Conservation (phyloP, 257 asterid genomes). For the Solanum rostratum region DNA sequence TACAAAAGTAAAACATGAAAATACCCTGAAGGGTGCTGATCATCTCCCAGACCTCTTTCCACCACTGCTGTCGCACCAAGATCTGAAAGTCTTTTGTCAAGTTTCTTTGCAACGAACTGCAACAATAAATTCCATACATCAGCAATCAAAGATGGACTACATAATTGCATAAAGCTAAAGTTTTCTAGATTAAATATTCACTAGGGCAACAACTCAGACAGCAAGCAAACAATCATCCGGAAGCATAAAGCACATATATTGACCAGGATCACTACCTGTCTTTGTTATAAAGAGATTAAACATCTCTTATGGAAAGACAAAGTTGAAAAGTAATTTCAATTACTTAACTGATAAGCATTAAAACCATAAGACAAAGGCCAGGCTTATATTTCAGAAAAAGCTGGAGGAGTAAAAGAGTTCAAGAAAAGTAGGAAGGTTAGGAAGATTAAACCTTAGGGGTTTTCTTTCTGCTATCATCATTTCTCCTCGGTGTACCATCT, state of each 20-base stretch:
- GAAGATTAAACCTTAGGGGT: not conserved
- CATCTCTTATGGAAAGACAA: not conserved
- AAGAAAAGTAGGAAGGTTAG: not conserved
- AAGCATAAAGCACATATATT: not conserved
- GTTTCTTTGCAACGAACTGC: slow-evolving; percentile 99
- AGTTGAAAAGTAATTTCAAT: not conserved
- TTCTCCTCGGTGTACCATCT: not conserved
- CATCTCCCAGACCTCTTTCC: slow-evolving; percentile 96
- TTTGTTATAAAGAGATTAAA: not conserved
- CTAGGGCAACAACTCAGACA: not conserved
- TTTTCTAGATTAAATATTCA: not conserved
- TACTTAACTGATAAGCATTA: not conserved
- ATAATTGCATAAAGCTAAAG: not conserved
- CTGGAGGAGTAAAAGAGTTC: not conserved
- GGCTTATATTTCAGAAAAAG: not conserved
- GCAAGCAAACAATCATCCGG: not conserved
- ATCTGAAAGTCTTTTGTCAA: slow-evolving; percentile 74
- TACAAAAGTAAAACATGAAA: not conserved
- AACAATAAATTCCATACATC: slow-evolving; percentile 6
- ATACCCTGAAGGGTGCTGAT: slow-evolving; percentile 96
- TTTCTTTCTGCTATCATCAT: not conserved
- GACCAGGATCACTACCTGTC: not conserved
- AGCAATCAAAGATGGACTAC: not conserved
- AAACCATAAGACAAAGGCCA: not conserved
- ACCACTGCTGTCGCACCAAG: slow-evolving; percentile 64